phyloP scores from a whole-genome alignment of 768 basidiomycete species.

The Podaxis rugospora region DNA sequence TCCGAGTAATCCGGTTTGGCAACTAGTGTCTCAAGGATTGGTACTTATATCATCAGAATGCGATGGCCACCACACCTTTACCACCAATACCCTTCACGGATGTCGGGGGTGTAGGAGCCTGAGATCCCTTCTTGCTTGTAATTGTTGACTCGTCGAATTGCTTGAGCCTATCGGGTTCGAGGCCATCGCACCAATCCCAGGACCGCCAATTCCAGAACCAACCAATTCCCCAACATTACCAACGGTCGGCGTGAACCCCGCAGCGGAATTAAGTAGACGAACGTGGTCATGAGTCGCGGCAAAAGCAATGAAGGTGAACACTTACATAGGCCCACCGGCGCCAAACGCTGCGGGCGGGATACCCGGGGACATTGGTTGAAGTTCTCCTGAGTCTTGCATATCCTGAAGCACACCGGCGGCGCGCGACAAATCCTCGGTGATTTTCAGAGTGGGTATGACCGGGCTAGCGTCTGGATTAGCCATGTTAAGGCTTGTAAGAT shows the following conservation, averaged over 20 bases:
- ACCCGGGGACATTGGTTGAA: slow-evolving; percentile 32
- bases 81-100: slow-evolving; percentile 87
- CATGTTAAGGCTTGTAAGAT: slow-evolving; percentile 16
- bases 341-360: slow-evolving; percentile 61
- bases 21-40: slow-evolving; percentile 39
- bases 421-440: slow-evolving; percentile 42
- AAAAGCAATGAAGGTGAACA: slow-evolving; percentile 8
- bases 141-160: slow-evolving; percentile 73
- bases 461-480: slow-evolving; percentile 20
- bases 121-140: slow-evolving; percentile 65
- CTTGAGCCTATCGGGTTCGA: slow-evolving; percentile 53
- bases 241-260: not conserved
- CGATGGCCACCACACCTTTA: slow-evolving; percentile 52
- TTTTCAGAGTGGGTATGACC: slow-evolving; percentile 23
- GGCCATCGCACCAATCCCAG: not conserved
- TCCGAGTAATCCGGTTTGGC: slow-evolving; percentile 98
- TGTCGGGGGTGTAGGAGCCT: slow-evolving; percentile 72
- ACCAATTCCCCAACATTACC: not conserved
- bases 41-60: not conserved
- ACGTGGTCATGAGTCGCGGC: not conserved
- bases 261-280: not conserved
- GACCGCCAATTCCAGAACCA: not conserved
- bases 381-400: slow-evolving; percentile 36
- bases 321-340: slow-evolving; percentile 74
- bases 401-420: slow-evolving; percentile 50